Evolutionary conservation across 176 grass and related monocot species (phyloP), one percentile per base, ranked within the genome.

Genomic region (Poa annua): DNA sequence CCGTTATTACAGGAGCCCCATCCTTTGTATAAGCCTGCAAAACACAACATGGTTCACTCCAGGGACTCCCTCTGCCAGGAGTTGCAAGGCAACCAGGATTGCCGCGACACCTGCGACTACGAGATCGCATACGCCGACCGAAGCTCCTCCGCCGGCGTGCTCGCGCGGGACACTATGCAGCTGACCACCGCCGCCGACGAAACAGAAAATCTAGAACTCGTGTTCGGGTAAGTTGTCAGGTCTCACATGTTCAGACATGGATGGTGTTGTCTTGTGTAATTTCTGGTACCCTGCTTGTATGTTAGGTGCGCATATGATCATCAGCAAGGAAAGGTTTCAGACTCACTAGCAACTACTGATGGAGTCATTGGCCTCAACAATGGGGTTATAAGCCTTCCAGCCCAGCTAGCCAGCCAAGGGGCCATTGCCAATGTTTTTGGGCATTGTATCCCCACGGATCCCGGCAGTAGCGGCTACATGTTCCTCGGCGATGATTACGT

Each of bases 291-390:
- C n/a, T n/a, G n/a, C n/a, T 34, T 59, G 12, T 71, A 47, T 33
- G 45, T 74, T 51, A 99, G 96, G 80, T 99, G 96, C 86, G 93
- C 85, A 33, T 90, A 99, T 78, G 89, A 96, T 55, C 96, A 96
- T 55, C 96, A 99, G n/a, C 89, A 85, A 92, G 96, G 93, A 53
- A 83, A 86, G 67, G 85, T 96, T 76, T 32, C 90, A 38, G 63
- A 77, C 14, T 86, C 89, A 24, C 85, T 90, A 13, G 86, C 91
- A 67, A 86, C 85, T 54, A 89, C 84, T 42, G 96, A 99, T 60
- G 96, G 96, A 44, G 76, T 92, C 52, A 86, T 99, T 35, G 96
- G 96, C 50, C 87, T 99, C 25, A 89, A 88, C 62, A 90, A 80
- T 21, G 68, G 81, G 35, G 88, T 50, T 72, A 75, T 99, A 35